Evolutionary conservation across 2,329 filamentous ascomycete genomes (phyloP), one percentile per base, ranked within the genome.

Genomic region (Beauveria australis): DNA sequence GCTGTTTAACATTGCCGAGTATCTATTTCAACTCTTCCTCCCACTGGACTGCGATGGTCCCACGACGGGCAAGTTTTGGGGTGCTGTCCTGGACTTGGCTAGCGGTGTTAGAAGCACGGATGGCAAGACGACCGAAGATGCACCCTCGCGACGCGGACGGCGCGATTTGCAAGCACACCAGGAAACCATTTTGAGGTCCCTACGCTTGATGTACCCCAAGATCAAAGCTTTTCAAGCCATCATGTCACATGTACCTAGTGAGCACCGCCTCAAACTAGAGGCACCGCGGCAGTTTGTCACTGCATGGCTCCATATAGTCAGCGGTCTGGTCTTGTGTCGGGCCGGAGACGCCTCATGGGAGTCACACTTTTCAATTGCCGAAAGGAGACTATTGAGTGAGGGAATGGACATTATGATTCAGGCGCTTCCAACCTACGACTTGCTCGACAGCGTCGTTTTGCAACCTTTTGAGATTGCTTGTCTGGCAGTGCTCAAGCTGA

Each of bases 21-120:
- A 67, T 2, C 40, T 79, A 1, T 78, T 77, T 62, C 67, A 67
- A 8, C 74, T 79, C 43, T 81, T 79, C 61, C 67, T 80, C 8
- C 76, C 78, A 0, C 43, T 64, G 0, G 61, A 66, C 1, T 72
- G 72, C 24, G 65, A 72, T 9, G 73, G 72, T 0, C 72, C 75
- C 0, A 79, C 75, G 3, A 69, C 70, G 1, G 61, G 63, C 5
- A 78, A 76, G 59, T 79, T 73, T 58, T 80, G 77, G 78, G 78
- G 76, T 1, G 74, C 76, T n/a, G 44, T 77, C 0, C 67, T 67
- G 60, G 61, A 57, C 2, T 26, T 73, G 5, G 62, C 75, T 5
- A 22, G 19, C 9, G 58, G 24, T 26, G 48, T 60, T 41, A 74
- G 75, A 65, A 65, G 18, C 56, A 22, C 30, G 26, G 7, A 7